Evolutionary conservation across 2,329 filamentous ascomycete genomes (phyloP).

Genomic region (Fusarium sp.): DNA sequence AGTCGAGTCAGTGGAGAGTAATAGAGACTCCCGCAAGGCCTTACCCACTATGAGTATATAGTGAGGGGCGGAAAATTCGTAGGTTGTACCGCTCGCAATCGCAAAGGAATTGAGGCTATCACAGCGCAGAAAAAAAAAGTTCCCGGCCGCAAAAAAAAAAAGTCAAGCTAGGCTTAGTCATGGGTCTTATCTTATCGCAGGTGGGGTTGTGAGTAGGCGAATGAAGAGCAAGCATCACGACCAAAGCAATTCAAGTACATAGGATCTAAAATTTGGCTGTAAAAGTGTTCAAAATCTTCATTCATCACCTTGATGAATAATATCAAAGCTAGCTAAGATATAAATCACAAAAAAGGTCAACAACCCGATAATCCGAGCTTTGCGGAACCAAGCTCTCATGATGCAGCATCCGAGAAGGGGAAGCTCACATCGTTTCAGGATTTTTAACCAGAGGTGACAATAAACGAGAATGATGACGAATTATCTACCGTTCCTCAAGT

Average conservation of each 20-base stretch:
- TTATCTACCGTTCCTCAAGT: conserved; percentile 27
- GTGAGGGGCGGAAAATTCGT: conserved; percentile 32
- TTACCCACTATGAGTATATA: conserved; percentile 17
- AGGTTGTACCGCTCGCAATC: conserved; percentile 39
- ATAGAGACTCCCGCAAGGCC: background rate
- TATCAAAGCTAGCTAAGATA: background rate
- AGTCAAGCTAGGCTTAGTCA: conserved; percentile 29
- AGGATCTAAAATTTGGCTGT: background rate
- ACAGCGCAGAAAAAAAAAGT: conserved; percentile 46
- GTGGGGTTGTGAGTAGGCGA: conserved; percentile 18
- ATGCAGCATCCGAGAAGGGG: conserved; percentile 1
- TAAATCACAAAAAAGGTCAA: background rate
- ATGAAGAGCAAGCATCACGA: conserved; percentile 22
- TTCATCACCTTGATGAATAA: background rate
- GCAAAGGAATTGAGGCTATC: conserved; percentile 49
- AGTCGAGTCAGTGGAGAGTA: conserved; percentile 1
- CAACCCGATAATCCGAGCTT: background rate
- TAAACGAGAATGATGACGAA: conserved; percentile 36
- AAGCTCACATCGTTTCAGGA: conserved; percentile 9
- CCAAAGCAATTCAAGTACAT: conserved; percentile 1
- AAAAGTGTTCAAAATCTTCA: background rate
- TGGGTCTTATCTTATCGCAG: conserved; percentile 11
- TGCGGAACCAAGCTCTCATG: conserved; percentile 15
- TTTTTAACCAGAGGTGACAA: conserved; percentile 12
- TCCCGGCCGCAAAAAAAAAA: conserved; percentile 50